Evolutionary conservation across 2,329 filamentous ascomycete genomes (phyloP), one percentile per base, ranked within the genome.

Genomic region (Davidsoniella australis): DNA sequence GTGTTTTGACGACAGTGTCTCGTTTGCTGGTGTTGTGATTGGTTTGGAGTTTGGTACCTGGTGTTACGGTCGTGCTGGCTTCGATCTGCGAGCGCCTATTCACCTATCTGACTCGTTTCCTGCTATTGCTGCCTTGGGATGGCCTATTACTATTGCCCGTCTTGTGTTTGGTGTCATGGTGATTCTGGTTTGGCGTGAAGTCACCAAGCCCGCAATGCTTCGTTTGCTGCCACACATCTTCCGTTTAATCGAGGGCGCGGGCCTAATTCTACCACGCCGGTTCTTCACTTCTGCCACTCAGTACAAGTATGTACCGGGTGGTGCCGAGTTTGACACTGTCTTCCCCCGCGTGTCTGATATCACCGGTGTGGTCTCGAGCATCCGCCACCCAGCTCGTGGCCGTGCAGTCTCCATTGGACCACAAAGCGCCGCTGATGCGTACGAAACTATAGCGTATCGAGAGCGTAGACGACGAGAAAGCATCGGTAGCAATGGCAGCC

Each of bases 1-100:
- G 4, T 96, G 89, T 63, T 96, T 93, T 60, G 89, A 96, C 61
- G 89, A 96, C 65, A 94, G 85, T 57, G 85, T 96, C 45, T 81
- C 88, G 3, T 96, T 96, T 64, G 81, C 86, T 17, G 89, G 85
- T 1, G 88, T 95, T 18, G 73, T 94, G 49, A 84, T 95, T 57
- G 91, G 91, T 0, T 69, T 85, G 43, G 82, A 93, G 58, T 65
- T 84, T 53, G 89, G 84, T 8, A 81, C 78, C 6, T 96, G 88
- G 89, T 48, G 45, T 16, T 52, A 52, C 17, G 50, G 50, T 12
- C 50, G 50, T 10, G 37, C 37, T 10, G 36, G 36, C 8, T 48
- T 52, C 26, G 50, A 52, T 10, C 84, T 87, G 58, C 85, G 84
- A 57, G 73, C 75, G 1, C 75, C 79, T 0, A 45, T 49, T 9